Evolutionary conservation across 768 basidiomycete genomes (phyloP).

Genomic region (Boletus barrowsii): DNA sequence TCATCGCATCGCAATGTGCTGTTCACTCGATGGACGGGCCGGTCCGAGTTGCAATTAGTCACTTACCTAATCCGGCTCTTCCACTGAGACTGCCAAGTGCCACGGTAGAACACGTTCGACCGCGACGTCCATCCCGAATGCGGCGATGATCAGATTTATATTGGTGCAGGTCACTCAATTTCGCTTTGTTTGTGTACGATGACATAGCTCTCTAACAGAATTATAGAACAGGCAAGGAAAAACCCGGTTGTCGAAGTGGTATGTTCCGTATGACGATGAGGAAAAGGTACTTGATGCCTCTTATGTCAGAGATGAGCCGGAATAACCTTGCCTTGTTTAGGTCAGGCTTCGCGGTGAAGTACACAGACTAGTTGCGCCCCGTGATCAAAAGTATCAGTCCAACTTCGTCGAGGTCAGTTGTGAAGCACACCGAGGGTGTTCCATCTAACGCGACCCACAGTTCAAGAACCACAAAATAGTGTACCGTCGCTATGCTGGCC

Average conservation of each 20-base stretch:
- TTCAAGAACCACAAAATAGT: conserved; percentile 98
- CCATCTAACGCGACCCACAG: conserved; percentile 39
- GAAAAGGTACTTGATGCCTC: conserved; percentile 58
- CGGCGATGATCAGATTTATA: conserved; percentile 91
- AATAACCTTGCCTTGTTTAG: conserved; percentile 37
- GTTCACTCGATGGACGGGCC: neutral
- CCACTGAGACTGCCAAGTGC: too few relatives aligned
- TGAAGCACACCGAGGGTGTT: neutral
- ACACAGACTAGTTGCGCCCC: conserved; percentile 89
- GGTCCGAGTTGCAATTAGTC: too few relatives aligned
- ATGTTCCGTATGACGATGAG: conserved; percentile 97
- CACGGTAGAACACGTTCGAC: neutral
- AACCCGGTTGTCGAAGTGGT: conserved; percentile 97
- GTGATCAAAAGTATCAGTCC: conserved; percentile 98
- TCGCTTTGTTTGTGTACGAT: neutral
- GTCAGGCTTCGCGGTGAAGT: conserved; percentile 95
- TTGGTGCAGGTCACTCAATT: conserved; percentile 75
- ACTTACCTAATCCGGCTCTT: neutral
- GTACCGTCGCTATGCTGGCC: conserved; percentile 93
- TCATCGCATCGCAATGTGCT: neutral
- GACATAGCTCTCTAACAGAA: conserved; percentile 1
- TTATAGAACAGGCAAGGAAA: conserved; percentile 95
- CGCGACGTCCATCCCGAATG: conserved; percentile 12
- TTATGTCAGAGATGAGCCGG: neutral
- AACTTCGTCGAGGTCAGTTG: conserved; percentile 93